These are phyloP conservation scores for Canna indica DNA, from an alignment of 176 grass and related monocot genomes.

Conservation along the genomic window DNA sequence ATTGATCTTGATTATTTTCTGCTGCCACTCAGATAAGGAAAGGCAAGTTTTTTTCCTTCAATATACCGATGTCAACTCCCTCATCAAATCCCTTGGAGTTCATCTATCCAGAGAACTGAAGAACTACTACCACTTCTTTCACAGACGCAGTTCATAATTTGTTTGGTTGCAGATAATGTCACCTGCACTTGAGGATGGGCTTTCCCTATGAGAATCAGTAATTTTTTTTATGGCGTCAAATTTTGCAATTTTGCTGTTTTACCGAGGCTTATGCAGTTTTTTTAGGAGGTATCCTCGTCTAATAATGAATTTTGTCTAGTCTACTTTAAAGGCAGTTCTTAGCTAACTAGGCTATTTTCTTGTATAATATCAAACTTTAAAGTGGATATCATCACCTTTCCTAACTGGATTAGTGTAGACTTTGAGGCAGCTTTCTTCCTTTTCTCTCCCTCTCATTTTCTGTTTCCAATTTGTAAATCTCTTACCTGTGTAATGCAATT, in stretches of 20 bases:
- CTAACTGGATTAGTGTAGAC: not conserved
- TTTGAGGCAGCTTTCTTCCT: not conserved
- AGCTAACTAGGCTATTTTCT: not conserved
- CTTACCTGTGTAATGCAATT: not conserved
- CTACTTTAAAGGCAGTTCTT: not conserved
- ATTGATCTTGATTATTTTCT: constrained; percentile 37
- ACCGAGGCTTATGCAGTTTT: constrained; percentile 45
- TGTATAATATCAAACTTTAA: not conserved
- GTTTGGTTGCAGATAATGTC: constrained; percentile 1
- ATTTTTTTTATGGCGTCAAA: constrained; percentile 25
- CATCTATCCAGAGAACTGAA: constrained; percentile 11
- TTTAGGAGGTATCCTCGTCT: constrained; percentile 46
- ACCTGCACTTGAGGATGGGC: constrained; percentile 18
- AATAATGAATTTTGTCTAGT: constrained; percentile 18
- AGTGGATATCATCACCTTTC: not conserved
- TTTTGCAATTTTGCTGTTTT: constrained; percentile 39
- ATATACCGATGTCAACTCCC: not conserved
- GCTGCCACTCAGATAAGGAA: constrained; percentile 19
- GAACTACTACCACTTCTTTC: not conserved
- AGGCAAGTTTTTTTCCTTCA: constrained; percentile 19
- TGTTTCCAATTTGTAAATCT: constrained; percentile 4
- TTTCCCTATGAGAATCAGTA: constrained; percentile 17
- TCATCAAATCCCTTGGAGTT: not conserved
- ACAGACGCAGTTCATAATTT: not conserved
- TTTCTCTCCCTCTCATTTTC: not conserved